Evolutionary conservation across 2,329 filamentous ascomycete genomes (phyloP), one percentile per base, ranked within the genome.

Genomic region (Arthrobotrys entomopaga): DNA sequence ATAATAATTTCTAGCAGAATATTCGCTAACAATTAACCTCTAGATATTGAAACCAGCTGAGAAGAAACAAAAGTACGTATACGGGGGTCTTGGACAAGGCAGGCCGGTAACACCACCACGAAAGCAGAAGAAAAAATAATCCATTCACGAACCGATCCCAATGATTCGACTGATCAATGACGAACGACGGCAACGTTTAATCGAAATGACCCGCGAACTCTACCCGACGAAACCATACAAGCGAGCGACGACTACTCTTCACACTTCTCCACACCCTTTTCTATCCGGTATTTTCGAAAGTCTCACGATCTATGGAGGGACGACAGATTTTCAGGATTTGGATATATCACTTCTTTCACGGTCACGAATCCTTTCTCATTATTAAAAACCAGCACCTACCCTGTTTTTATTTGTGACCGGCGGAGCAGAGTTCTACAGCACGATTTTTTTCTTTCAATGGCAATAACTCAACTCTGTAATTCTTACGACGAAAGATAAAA

Each of bases 11-110:
- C 24, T 65, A 1, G 29, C 10, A 10, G 29, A 10, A 5, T 8
- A 34, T 34, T 34, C 49, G 73, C 66, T 76, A 67, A 74, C 54
- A 46, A 29, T 48, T 48, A 4, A 56, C 38, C 50, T 63, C 16
- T 79, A 96, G 92, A 98, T 99, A 82, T 87, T 99, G 86, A 99
- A 98, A 87, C 95, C 95, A 81, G 95, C 95, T 83, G 95, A 99
- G 88, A 99, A 99, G 90, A 99, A 99, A 90, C 94, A 97, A 92
- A 98, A 98, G 93, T 98, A 96, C 87, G 93, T 96, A 82, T 87
- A 89, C 85, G 86, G 86, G 85, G 86, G 87, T 85, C 86, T 90
- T 83, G 89, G 87, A 84, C 86, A 87, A 84, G 86, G 87, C 85
- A 87, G 86, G 85, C 87, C 87, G 83, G 85, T 87, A 83, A 89